Conservation (phyloP, 2,329 filamentous ascomycete genomes). For the Drechslerella stenobrocha region DNA sequence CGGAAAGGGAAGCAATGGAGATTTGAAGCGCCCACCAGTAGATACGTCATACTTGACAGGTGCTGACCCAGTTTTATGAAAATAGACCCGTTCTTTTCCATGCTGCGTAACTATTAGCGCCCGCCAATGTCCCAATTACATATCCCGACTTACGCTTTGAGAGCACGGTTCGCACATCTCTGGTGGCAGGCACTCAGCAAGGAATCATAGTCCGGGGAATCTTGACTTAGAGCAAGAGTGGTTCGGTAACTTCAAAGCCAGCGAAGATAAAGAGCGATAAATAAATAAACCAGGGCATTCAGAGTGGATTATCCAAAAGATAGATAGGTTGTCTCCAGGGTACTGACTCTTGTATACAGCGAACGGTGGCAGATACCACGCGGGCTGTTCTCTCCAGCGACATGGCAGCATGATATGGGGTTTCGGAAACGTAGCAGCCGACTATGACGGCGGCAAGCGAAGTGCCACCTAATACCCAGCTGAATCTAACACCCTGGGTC, state of each 20-base stretch:
- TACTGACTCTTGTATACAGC: conserved; percentile 47
- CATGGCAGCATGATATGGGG: conserved; percentile 39
- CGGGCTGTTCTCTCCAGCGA: conserved; percentile 40
- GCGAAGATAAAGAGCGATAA: neutral
- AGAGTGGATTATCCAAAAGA: conserved; percentile 8
- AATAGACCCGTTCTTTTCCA: conserved; percentile 96
- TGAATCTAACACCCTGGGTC: neutral
- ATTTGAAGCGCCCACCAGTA: conserved; percentile 47
- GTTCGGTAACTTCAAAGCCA: conserved; percentile 28
- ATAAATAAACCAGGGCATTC: neutral
- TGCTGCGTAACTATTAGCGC: conserved; percentile 8
- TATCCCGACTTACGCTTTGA: conserved; percentile 26
- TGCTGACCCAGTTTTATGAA: conserved; percentile 98
- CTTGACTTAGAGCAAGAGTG: conserved; percentile 17
- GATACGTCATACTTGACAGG: conserved; percentile 60
- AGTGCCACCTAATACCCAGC: conserved; percentile 26
- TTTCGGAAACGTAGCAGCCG: conserved; percentile 27
- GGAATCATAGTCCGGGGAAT: conserved; percentile 18
- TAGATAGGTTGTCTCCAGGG: neutral
- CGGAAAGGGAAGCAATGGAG: neutral
- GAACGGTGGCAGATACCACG: conserved; percentile 33
- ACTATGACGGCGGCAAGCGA: conserved; percentile 13
- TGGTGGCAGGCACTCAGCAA: conserved; percentile 34
- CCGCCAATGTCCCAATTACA: neutral
- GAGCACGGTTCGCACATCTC: conserved; percentile 37